phyloP scores from a whole-genome alignment of 208 protist species.

The Crithidia thermophila region DNA sequence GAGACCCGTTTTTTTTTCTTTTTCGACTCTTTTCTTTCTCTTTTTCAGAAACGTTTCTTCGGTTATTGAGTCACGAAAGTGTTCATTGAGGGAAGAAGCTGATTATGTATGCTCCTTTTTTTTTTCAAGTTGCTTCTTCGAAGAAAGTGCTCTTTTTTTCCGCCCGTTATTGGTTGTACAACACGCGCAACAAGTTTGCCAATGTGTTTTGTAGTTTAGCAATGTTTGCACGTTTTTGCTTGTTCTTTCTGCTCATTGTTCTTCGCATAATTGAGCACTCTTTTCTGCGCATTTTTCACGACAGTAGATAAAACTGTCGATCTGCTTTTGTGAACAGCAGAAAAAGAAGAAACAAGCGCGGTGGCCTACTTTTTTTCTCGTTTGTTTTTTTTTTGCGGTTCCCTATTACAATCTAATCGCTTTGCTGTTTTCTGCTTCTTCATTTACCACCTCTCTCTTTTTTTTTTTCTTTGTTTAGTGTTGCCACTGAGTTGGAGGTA shows the following conservation, averaged over 20 bases:
- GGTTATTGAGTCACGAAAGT: not conserved
- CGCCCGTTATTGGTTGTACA: too few relatives aligned
- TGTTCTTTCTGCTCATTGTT: too few relatives aligned
- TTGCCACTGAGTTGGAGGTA: not conserved
- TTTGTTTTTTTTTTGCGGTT: slow-evolving; percentile 1
- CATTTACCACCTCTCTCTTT: not conserved
- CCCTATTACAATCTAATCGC: not conserved
- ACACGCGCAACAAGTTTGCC: too few relatives aligned
- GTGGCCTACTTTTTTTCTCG: not conserved
- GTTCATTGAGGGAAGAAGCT: not conserved
- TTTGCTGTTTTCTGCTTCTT: slow-evolving; percentile 8
- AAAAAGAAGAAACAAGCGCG: too few relatives aligned
- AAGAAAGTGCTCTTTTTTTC: too few relatives aligned
- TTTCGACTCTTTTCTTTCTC: not conserved
- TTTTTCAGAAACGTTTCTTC: not conserved
- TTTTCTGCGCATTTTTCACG: too few relatives aligned
- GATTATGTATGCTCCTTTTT: too few relatives aligned
- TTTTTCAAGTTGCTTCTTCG: too few relatives aligned
- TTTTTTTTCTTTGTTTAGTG: slow-evolving; percentile 17
- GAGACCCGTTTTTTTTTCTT: slow-evolving; percentile 8
- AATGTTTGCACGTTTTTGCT: too few relatives aligned
- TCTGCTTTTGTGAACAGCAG: not conserved
- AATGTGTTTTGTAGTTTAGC: too few relatives aligned
- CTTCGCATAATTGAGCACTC: too few relatives aligned
- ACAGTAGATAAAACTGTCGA: too few relatives aligned